A percentile compares a stretch with the other conserved stretches of the same genome.
phyloP scores from a whole-genome alignment of 1,139 yeast species.

The Pichia sp. region DNA sequence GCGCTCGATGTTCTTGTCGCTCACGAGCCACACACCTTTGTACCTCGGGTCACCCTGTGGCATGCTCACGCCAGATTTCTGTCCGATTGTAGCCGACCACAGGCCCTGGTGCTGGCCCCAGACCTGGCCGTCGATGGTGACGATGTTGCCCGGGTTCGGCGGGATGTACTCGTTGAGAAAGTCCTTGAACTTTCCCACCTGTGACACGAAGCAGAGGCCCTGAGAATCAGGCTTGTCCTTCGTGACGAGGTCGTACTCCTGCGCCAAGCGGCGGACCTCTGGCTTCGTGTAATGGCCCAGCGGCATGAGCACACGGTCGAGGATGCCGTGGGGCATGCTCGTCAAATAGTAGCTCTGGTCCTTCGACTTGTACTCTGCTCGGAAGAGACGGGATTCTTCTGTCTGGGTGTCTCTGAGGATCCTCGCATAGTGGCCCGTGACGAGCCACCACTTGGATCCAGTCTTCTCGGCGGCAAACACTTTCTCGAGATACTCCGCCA shows the following conservation, averaged over 20 bases:
- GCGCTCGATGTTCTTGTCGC: constrained; percentile 56
- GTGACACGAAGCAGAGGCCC: constrained; percentile 89
- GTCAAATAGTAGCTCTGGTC: constrained; percentile 92
- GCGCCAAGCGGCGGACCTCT: constrained; percentile 65
- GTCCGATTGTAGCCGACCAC: constrained; percentile 96
- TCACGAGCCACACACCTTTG: constrained; percentile 83
- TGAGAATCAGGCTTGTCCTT: constrained; percentile 87
- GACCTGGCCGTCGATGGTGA: constrained; percentile 65
- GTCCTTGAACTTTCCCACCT: constrained; percentile 66
- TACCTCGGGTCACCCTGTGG: constrained; percentile 80
- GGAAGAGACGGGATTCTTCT: constrained; percentile 44
- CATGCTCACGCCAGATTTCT: constrained; percentile 70
- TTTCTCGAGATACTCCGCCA: constrained; percentile 50
- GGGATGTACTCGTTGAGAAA: constrained; percentile 73
- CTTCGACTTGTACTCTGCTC: constrained; percentile 59
- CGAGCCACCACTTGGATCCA: constrained; percentile 66
- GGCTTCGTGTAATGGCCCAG: constrained; percentile 75
- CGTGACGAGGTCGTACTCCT: constrained; percentile 49
- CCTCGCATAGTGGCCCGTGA: constrained; percentile 90
- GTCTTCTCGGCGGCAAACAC: constrained; percentile 30
- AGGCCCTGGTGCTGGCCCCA: constrained; percentile 84
- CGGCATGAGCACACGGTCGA: constrained; percentile 64
- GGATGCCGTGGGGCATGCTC: constrained; percentile 47
- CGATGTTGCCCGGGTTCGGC: constrained; percentile 70
- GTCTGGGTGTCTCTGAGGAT: constrained; percentile 39